Percentiles rank a stretch among this genome's conserved stretches.
phyloP scores from a whole-genome alignment of 495 filamentous ascomycete genomes.

The Staphylotrichum tortipilum region DNA sequence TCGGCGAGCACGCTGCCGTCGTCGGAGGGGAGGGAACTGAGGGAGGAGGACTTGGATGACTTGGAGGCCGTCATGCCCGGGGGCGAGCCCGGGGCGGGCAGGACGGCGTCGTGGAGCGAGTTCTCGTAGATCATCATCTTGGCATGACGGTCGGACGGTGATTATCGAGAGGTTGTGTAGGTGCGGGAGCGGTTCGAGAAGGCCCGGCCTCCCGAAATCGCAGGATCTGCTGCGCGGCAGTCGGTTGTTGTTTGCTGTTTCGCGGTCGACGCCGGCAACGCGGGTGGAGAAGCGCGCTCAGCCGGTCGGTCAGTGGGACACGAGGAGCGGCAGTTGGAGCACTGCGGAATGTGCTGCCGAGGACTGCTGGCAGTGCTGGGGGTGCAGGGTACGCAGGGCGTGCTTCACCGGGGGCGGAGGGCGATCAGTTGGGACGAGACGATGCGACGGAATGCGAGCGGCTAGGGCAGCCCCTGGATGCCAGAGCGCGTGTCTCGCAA shows the following conservation, averaged over 20 bases:
- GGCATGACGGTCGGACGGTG: conserved; percentile 7
- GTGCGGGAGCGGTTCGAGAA: no score
- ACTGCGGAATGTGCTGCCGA: no score
- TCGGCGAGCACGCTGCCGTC: conserved; percentile 58
- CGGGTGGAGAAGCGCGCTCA: no score
- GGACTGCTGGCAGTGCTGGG: no score
- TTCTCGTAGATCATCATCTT: conserved; percentile 51
- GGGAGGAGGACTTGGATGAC: conserved; percentile 85
- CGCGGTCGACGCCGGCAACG: no score
- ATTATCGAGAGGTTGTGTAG: background rate
- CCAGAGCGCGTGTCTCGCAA: conserved; percentile 21
- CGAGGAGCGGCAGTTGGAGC: background rate
- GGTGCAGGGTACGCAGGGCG: no score
- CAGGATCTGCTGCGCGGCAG: background rate
- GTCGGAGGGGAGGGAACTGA: conserved; percentile 66
- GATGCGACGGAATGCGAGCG: conserved; percentile 14
- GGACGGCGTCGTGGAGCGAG: conserved; percentile 35
- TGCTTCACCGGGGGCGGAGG: no score
- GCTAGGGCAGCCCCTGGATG: conserved; percentile 20
- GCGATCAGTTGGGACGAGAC: conserved; percentile 10
- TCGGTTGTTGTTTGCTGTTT: conserved; percentile 7
- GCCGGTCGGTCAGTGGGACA: no score
- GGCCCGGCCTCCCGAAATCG: background rate
- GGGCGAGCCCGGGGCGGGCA: conserved; percentile 62
- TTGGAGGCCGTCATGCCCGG: conserved; percentile 78